A percentile compares a stretch with the other conserved stretches of the same genome.
Conservation (phyloP, 148 eudicot genomes). For the Rhododendron henanense region DNA sequence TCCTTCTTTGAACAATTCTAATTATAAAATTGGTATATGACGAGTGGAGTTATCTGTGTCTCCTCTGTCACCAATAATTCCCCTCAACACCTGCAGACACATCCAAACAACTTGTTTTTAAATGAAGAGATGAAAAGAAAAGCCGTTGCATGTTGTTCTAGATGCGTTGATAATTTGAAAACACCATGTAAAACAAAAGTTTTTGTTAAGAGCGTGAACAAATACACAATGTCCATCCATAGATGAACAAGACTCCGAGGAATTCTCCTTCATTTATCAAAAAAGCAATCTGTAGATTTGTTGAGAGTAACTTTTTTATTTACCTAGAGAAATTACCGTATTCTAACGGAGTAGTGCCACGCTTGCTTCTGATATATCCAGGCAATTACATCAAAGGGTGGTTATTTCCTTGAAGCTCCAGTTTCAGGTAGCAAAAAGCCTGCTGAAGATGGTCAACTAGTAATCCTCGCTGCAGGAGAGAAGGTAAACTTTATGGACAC, state of each 20-base stretch:
- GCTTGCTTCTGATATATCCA: conserved; percentile 23
- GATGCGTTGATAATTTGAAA: background rate
- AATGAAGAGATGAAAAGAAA: background rate
- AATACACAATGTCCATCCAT: background rate
- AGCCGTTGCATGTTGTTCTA: background rate
- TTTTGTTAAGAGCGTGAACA: background rate
- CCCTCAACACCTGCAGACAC: background rate
- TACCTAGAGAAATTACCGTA: background rate
- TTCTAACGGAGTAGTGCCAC: background rate
- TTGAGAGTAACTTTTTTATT: background rate
- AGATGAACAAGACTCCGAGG: background rate
- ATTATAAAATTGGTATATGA: background rate
- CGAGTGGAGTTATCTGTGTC: background rate
- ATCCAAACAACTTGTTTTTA: background rate
- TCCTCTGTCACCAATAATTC: background rate
- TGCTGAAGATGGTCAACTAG: conserved; percentile 96
- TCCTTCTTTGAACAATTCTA: background rate
- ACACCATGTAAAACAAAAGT: background rate
- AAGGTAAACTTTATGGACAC: conserved; percentile 43
- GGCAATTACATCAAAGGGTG: conserved; percentile 87
- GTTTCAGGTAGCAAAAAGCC: conserved; percentile 99
- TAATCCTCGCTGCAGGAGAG: conserved; percentile 93
- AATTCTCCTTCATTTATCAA: background rate
- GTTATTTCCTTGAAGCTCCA: conserved; percentile 87
- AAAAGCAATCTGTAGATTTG: background rate